Percentiles rank a stretch among this genome's conserved stretches.
phyloP scores from a whole-genome alignment of 192 early-diverging fungal genomes.

The Entomortierella lignicola region DNA sequence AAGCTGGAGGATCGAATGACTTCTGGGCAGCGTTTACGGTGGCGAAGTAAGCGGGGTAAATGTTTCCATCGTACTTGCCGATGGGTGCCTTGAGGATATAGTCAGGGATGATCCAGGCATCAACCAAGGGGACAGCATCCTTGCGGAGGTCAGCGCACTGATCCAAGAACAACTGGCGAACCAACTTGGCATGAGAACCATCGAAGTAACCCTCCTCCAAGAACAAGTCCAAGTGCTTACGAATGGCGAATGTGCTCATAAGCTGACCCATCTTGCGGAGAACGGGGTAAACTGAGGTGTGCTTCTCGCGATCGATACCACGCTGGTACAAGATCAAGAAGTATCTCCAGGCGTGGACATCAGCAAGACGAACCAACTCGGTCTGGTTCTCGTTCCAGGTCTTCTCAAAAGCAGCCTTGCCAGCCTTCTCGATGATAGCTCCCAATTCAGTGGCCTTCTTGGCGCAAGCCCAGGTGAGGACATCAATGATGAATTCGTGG shows the following conservation, averaged over 20 bases:
- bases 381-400: slow-evolving; percentile 54
- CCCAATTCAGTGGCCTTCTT: slow-evolving; percentile 47
- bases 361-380: slow-evolving; percentile 46
- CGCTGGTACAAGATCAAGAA: slow-evolving; percentile 41
- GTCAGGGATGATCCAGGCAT: slow-evolving; percentile 67
- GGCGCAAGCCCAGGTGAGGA: slow-evolving; percentile 54
- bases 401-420: slow-evolving; percentile 29
- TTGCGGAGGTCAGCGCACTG: slow-evolving; percentile 59
- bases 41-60: slow-evolving; percentile 60
- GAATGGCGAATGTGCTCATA: slow-evolving; percentile 57
- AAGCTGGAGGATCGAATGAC: slow-evolving; percentile 45
- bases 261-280: slow-evolving; percentile 57
- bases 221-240: slow-evolving; percentile 56
- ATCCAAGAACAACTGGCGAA: slow-evolving; percentile 56
- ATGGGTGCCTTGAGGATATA: slow-evolving; percentile 69
- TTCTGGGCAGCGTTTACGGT: slow-evolving; percentile 50
- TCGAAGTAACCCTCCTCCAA: slow-evolving; percentile 64
- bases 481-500: slow-evolving; percentile 50
- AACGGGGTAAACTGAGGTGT: slow-evolving; percentile 44
- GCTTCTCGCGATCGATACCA: slow-evolving; percentile 42
- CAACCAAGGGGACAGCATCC: slow-evolving; percentile 63
- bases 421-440: slow-evolving; percentile 23
- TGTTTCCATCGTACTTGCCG: slow-evolving; percentile 68
- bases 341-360: slow-evolving; percentile 54
- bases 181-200: slow-evolving; percentile 51